A percentile compares a stretch with the other conserved stretches of the same genome.
Conservation (phyloP, 768 basidiomycete genomes). For the Daedaleopsis sinensis region DNA sequence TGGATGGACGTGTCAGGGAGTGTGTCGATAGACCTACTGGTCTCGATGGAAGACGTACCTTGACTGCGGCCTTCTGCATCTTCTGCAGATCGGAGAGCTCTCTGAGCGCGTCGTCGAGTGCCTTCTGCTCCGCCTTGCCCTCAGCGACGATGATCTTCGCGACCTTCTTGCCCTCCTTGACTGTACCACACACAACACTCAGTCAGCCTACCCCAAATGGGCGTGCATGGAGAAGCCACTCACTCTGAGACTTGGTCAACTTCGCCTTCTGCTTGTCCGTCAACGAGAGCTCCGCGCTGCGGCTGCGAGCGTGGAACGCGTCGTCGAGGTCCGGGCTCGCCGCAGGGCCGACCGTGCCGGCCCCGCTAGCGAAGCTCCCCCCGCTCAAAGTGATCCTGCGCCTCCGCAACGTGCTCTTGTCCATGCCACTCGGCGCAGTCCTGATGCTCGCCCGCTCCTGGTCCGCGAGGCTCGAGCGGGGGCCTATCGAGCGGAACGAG, state of each 20-base stretch:
- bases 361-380: slow-evolving; percentile 54
- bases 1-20: background rate
- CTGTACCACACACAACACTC: slow-evolving; percentile 37
- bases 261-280: slow-evolving; percentile 53
- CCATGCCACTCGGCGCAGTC: slow-evolving; percentile 11
- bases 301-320: slow-evolving; percentile 41
- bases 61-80: slow-evolving; percentile 68
- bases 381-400: slow-evolving; percentile 27
- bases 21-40: too few species aligned
- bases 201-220: background rate
- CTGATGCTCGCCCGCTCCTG: slow-evolving; percentile 21
- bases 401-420: slow-evolving; percentile 6
- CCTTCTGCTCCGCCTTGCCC: slow-evolving; percentile 66
- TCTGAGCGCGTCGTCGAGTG: slow-evolving; percentile 60
- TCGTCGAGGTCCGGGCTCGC: slow-evolving; percentile 46
- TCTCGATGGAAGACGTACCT: slow-evolving; percentile 38
- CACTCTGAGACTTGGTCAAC: slow-evolving; percentile 57
- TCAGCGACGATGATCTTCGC: slow-evolving; percentile 74
- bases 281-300: slow-evolving; percentile 50
- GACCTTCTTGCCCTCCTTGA: slow-evolving; percentile 59
- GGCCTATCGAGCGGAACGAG: slow-evolving; percentile 24
- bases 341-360: slow-evolving; percentile 52
- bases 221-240: slow-evolving; percentile 25
- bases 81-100: slow-evolving; percentile 70
- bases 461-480: background rate